phyloP scores from a whole-genome alignment of 2,329 filamentous ascomycete genomes.

The Aspergillus candidus region DNA sequence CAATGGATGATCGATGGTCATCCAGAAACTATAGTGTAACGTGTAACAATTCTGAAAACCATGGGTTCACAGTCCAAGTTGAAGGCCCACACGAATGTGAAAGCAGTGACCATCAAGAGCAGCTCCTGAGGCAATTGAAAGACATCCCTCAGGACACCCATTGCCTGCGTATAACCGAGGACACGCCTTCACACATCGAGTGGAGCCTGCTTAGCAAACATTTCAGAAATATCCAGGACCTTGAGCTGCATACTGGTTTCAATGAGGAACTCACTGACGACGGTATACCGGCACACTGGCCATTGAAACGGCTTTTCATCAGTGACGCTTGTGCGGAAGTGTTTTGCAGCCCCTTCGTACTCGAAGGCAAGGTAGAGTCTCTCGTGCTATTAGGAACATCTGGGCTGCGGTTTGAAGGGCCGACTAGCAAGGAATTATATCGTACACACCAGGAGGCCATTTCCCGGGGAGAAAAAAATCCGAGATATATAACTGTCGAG shows the following conservation, averaged over 20 bases:
- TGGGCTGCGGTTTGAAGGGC: conserved; percentile 21
- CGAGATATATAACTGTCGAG: conserved; percentile 4
- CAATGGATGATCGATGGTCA: too few relatives aligned
- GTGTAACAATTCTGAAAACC: too few relatives aligned
- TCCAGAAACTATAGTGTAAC: too few relatives aligned
- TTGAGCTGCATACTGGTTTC: conserved; percentile 16
- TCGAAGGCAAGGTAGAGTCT: conserved; percentile 16
- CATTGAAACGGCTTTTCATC: conserved; percentile 13
- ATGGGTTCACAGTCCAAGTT: conserved; percentile 8
- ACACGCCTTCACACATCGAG: conserved; percentile 19
- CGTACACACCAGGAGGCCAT: conserved; percentile 11
- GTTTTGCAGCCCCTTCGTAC: conserved; percentile 13
- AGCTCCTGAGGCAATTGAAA: conserved; percentile 14
- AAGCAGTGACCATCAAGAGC: conserved; percentile 3
- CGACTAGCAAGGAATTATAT: conserved; percentile 11
- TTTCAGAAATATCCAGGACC: conserved; percentile 15
- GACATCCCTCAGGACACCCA: conserved; percentile 11
- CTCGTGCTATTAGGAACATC: conserved; percentile 15
- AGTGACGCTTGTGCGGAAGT: conserved; percentile 12
- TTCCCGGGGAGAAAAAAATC: conserved; percentile 12
- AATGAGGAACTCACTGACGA: conserved; percentile 20
- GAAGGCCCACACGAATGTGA: conserved; percentile 6
- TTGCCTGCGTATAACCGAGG: conserved; percentile 13
- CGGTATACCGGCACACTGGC: conserved; percentile 22
- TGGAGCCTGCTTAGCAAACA: conserved; percentile 20